These are phyloP conservation scores for Acacia concinna DNA, from an alignment of 331 rosid species.

Conservation along the genomic window DNA sequence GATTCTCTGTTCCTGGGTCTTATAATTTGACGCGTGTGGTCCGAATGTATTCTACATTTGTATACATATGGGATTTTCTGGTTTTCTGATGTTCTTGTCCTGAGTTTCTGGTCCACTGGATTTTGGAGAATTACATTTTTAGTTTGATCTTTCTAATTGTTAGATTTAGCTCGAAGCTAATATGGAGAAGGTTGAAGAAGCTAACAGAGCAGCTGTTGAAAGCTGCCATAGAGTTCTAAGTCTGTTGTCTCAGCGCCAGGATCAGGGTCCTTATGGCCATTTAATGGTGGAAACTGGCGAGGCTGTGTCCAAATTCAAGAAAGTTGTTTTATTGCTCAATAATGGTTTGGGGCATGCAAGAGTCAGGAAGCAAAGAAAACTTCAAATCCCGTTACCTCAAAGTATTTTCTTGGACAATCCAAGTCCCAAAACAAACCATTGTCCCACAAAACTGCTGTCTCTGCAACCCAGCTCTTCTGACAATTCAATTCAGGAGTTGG, in stretches of 20 bases:
- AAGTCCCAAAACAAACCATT: constrained; percentile 43
- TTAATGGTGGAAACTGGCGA: constrained; percentile 76
- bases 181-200: constrained; percentile 93
- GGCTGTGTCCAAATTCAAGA: constrained; percentile 82
- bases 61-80: constrained; percentile 27
- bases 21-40: constrained; percentile 35
- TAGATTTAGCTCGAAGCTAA: constrained; percentile 25
- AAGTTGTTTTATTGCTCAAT: constrained; percentile 75
- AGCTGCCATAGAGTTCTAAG: constrained; percentile 81
- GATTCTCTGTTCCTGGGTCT: constrained; percentile 43
- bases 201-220: constrained; percentile 82
- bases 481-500: constrained; percentile 59
- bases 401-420: constrained; percentile 65
- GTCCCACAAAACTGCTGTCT: constrained; percentile 43
- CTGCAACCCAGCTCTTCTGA: constrained; percentile 50
- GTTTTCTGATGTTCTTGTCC: constrained; percentile 34
- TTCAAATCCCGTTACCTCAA: constrained; percentile 57
- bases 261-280: constrained; percentile 60
- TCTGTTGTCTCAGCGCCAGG: constrained; percentile 69
- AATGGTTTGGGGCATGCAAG: constrained; percentile 85
- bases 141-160: neutral
- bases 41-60: constrained; percentile 37
- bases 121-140: constrained; percentile 27
- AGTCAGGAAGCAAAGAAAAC: constrained; percentile 61
- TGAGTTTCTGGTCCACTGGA: constrained; percentile 25